A percentile compares a stretch with the other conserved stretches of the same genome.
Conservation (phyloP, 1,284 basidiomycete genomes). For the Chondrostereum purpureum region DNA sequence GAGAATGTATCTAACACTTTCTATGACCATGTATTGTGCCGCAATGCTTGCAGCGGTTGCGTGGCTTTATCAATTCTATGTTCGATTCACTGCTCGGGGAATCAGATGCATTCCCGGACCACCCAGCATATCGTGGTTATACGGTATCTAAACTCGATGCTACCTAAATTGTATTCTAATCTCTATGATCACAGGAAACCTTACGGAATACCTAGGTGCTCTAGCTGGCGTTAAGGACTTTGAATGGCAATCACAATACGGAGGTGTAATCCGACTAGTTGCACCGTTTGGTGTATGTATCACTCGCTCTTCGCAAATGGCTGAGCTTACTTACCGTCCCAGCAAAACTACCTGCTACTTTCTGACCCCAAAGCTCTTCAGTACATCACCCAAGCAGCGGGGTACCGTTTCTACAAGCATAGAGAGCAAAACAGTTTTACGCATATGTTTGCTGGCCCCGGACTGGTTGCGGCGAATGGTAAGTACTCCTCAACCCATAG, state of each 20-base stretch:
- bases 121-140: too few relatives aligned
- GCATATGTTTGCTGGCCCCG: slow-evolving; percentile 38
- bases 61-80: too few relatives aligned
- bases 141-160: too few relatives aligned
- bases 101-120: too few relatives aligned
- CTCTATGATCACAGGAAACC: slow-evolving; percentile 45
- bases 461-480: slow-evolving; percentile 34
- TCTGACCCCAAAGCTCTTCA: slow-evolving; percentile 41
- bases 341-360: slow-evolving; percentile 38
- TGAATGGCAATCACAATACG: slow-evolving; percentile 40
- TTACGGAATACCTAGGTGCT: slow-evolving; percentile 44
- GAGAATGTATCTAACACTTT: too few relatives aligned
- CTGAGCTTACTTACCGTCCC: too few relatives aligned
- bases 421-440: slow-evolving; percentile 34
- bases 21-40: too few relatives aligned
- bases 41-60: too few relatives aligned
- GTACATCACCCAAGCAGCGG: slow-evolving; percentile 40
- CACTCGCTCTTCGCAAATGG: too few relatives aligned
- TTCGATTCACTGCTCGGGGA: too few relatives aligned
- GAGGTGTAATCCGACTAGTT: slow-evolving; percentile 42
- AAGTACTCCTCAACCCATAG: not conserved
- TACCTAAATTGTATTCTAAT: too few relatives aligned
- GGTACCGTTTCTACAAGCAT: slow-evolving; percentile 31
- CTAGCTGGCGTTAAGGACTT: slow-evolving; percentile 46
- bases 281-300: slow-evolving; percentile 43